Base-by-base conservation (phyloP, 1,284 basidiomycete species). In the Irpex sp. region DNA sequence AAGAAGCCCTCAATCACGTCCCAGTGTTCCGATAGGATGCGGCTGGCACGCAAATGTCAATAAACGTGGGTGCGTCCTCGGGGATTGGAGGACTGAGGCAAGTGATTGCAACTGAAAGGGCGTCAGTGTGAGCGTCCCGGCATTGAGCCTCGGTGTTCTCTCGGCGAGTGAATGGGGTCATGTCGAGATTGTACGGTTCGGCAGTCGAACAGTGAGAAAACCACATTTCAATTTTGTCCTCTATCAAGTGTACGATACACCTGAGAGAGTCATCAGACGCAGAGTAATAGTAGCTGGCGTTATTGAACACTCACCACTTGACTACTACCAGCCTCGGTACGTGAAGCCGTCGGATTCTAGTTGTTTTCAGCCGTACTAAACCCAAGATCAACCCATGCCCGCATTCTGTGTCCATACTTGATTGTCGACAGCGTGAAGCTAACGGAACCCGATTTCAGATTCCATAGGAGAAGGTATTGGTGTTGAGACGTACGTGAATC, bases 331-430 rank as follows among this genome's bases (percentile, higher is more conserved):
- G 39, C 39, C 26, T 9, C 39, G 7, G 39, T 43, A 43, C 26
- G 39, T 11, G 15, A 43, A 15, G 39, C 8, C 39, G 17, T n/a
- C 49, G 8, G 17, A n/a, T 17, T 57, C 66, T 57, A 72, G 51
- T 67, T 67, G 47, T 70, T 64, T 36, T 50, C 50, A 21, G 61
- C 53, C 15, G 70, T 74, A 13, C 72, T 70, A 63, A 75, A 84
- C 15, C 78, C 82, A 3, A 84, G 70, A 66, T 83, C 80, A 26
- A 77, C 70, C 71, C 76, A 82, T 4, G 77, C 77, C n/a, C 82
- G 73, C 78, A 84, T 78, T 49, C 71, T 69, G 35, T 76, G 76
- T 1, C 82, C 83, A 58, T 83, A 81, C 11, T 72, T 71, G 61
- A 84, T 78, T 76, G 59, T 70, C 75, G 74, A 13, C 83, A 65